Conservation (phyloP, 2,329 filamentous ascomycete species). For the Diaporthe helianthi region DNA sequence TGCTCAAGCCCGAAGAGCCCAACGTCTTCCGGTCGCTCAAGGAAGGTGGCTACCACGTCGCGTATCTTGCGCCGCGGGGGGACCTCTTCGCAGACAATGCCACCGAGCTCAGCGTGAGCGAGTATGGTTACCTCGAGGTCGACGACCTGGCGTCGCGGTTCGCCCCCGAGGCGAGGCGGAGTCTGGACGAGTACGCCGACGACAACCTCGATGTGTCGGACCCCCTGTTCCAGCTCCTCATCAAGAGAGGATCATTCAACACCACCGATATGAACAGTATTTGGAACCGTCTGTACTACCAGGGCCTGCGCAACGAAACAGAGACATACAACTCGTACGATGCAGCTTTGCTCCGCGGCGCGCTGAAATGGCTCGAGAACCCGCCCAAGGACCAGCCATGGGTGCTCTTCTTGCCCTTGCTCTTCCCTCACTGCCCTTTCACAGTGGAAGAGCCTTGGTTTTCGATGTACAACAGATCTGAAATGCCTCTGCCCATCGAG, state of each 20-base stretch:
- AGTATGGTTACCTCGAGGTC: conserved; percentile 48
- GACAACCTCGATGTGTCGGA: conserved; percentile 6
- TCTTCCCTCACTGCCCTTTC: conserved; percentile 56
- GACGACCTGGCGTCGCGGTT: conserved; percentile 46
- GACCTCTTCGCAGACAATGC: conserved; percentile 49
- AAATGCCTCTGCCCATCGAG: conserved; percentile 36
- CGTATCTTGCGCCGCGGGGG: conserved; percentile 48
- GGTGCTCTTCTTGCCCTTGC: conserved; percentile 51
- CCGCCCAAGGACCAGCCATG: conserved; percentile 50
- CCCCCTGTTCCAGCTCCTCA: conserved; percentile 1
- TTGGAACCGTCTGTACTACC: conserved; percentile 51
- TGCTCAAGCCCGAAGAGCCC: conserved; percentile 57
- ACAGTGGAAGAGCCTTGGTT: conserved; percentile 57
- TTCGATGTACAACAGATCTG: conserved; percentile 50
- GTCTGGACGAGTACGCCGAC: conserved; percentile 40
- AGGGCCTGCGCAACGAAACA: conserved; percentile 46
- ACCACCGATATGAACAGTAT: conserved; percentile 37
- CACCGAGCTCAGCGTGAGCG: conserved; percentile 52
- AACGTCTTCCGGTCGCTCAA: conserved; percentile 51
- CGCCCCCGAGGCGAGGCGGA: conserved; percentile 32
- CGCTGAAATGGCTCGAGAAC: conserved; percentile 51
- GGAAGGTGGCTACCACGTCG: conserved; percentile 54
- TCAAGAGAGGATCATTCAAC: background rate
- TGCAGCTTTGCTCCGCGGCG: conserved; percentile 50
- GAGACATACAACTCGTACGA: conserved; percentile 51